phyloP scores from a whole-genome alignment of 208 protist genomes.

The Strigomonas culicis region DNA sequence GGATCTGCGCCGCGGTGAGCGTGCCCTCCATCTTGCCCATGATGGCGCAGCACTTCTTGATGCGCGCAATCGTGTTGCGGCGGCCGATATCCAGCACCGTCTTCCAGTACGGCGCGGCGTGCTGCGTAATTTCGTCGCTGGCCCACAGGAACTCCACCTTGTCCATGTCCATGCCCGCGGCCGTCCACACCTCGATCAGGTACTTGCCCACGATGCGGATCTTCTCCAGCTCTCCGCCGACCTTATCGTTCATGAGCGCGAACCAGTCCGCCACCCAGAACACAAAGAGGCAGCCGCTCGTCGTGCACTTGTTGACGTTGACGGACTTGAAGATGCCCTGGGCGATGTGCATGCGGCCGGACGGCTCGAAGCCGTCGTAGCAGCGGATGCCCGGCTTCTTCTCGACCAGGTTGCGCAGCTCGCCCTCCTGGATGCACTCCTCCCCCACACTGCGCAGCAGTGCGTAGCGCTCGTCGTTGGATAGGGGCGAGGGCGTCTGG shows the following conservation, averaged over 20 bases:
- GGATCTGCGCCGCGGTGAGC: slow-evolving; percentile 96
- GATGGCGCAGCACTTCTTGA: slow-evolving; percentile 98
- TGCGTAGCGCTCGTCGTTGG: slow-evolving; percentile 69
- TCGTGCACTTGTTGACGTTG: slow-evolving; percentile 99
- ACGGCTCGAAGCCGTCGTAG: slow-evolving; percentile 99
- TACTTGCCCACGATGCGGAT: slow-evolving; percentile 97
- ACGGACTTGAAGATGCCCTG: slow-evolving; percentile 99
- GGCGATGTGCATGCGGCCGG: slow-evolving; percentile 99
- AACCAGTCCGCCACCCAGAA: slow-evolving; percentile 99
- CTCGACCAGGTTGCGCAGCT: slow-evolving; percentile 89
- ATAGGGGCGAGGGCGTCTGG: slow-evolving; percentile 3
- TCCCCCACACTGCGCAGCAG: slow-evolving; percentile 92
- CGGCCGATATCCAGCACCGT: slow-evolving; percentile 97
- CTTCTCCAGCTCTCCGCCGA: slow-evolving; percentile 97
- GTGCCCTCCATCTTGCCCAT: slow-evolving; percentile 98
- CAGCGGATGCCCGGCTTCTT: slow-evolving; percentile 92
- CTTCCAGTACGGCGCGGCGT: slow-evolving; percentile 96
- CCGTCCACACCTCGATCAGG: slow-evolving; percentile 99
- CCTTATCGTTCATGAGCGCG: slow-evolving; percentile 99
- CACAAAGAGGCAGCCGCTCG: slow-evolving; percentile 95
- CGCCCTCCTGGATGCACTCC: slow-evolving; percentile 94
- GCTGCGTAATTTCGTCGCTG: slow-evolving; percentile 95
- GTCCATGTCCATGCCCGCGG: slow-evolving; percentile 97
- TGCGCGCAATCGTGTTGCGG: slow-evolving; percentile 92
- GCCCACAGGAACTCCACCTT: slow-evolving; percentile 97